Percentiles rank a stretch among this genome's conserved stretches.
phyloP scores from a whole-genome alignment of 345 rosid species.

The Brassica rapa region DNA sequence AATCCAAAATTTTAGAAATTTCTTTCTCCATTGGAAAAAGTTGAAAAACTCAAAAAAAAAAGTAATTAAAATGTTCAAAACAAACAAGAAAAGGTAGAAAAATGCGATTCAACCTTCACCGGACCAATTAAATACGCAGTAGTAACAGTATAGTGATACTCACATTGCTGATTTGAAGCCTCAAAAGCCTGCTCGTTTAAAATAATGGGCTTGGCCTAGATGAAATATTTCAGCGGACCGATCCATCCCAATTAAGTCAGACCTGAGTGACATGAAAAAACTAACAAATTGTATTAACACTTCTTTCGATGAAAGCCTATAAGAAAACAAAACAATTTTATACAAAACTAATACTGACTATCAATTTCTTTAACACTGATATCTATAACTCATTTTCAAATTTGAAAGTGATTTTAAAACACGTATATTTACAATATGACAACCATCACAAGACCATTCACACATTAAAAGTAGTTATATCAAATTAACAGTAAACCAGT shows the following conservation, averaged over 20 bases:
- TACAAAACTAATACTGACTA: neutral
- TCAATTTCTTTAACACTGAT: neutral
- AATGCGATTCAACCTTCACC: neutral
- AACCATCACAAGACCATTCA: neutral
- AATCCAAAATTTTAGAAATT: neutral
- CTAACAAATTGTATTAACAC: neutral
- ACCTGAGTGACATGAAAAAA: neutral
- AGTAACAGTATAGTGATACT: neutral
- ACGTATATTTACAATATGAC: neutral
- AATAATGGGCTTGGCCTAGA: neutral
- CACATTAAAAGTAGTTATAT: neutral
- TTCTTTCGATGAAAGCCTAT: neutral
- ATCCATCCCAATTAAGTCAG: neutral
- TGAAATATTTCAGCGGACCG: neutral
- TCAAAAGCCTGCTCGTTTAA: neutral
- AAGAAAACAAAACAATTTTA: neutral
- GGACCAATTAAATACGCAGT: neutral
- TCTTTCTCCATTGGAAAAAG: neutral
- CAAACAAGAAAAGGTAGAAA: neutral
- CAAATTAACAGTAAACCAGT: neutral
- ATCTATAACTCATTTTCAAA: neutral
- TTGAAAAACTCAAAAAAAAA: neutral
- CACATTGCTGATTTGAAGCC: no score
- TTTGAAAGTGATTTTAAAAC: neutral
- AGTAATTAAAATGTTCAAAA: neutral